phyloP scores from a whole-genome alignment of 2,329 filamentous ascomycete species.

The Colletotrichum costaricense region DNA sequence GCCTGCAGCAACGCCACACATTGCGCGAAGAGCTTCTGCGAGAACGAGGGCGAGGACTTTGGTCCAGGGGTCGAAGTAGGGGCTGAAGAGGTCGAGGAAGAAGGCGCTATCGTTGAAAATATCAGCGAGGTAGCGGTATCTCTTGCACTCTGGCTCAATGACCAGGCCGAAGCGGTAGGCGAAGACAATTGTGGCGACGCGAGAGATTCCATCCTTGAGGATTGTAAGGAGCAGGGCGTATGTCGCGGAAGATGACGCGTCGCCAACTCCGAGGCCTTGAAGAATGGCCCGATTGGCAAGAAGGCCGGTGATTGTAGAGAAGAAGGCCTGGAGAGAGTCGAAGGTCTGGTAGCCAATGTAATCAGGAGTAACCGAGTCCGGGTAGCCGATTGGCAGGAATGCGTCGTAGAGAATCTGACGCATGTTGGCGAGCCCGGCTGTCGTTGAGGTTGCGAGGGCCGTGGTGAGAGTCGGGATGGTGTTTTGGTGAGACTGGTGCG shows the following conservation, averaged over 20 bases:
- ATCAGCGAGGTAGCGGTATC: conserved; percentile 87
- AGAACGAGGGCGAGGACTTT: conserved; percentile 63
- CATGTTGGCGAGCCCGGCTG: background rate
- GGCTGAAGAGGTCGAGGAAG: conserved; percentile 86
- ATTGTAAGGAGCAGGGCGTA: conserved; percentile 85
- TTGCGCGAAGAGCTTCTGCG: conserved; percentile 63
- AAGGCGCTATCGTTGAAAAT: conserved; percentile 90
- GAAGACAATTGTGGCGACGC: conserved; percentile 87
- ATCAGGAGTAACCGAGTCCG: conserved; percentile 85
- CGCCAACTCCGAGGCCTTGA: conserved; percentile 83
- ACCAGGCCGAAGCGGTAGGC: conserved; percentile 84
- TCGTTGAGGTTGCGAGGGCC: conserved; percentile 29
- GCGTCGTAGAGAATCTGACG: conserved; percentile 65
- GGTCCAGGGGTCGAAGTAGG: conserved; percentile 69
- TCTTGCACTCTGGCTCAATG: conserved; percentile 91
- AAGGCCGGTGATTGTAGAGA: conserved; percentile 82
- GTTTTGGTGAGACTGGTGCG: background rate
- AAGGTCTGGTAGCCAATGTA: conserved; percentile 79
- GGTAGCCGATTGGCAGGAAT: conserved; percentile 90
- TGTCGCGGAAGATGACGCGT: conserved; percentile 82
- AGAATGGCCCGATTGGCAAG: conserved; percentile 86
- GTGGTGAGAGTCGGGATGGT: background rate
- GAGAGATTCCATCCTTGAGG: conserved; percentile 82
- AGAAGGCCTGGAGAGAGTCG: conserved; percentile 87
- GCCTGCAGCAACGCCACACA: conserved; percentile 92